A percentile compares a stretch with the other conserved stretches of the same genome.
Conservation (phyloP, 345 rosid species). For the Mangifera indica region DNA sequence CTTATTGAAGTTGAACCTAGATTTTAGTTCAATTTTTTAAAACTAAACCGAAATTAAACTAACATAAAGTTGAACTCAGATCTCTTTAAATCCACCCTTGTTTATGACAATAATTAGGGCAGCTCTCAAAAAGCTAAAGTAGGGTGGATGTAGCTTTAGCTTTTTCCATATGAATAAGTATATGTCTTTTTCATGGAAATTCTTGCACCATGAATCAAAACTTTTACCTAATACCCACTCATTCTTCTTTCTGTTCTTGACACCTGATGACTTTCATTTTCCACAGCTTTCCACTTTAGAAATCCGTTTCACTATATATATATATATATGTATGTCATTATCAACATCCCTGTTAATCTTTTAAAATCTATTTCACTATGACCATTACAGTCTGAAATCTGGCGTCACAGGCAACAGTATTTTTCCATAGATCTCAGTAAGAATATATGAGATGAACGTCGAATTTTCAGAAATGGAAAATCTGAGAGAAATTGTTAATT, state of each 20-base stretch:
- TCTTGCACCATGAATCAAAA: constrained; percentile 14
- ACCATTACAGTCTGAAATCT: too few relatives aligned
- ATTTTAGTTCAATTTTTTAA: too few relatives aligned
- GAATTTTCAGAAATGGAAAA: too few relatives aligned
- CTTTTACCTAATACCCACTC: constrained; percentile 19
- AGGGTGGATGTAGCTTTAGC: background rate
- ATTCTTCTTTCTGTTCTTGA: background rate
- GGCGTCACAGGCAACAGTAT: too few relatives aligned
- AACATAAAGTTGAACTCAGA: too few relatives aligned
- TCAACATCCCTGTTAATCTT: background rate
- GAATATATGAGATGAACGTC: too few relatives aligned
- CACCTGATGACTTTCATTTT: constrained; percentile 14
- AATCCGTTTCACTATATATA: background rate
- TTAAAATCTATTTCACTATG: background rate
- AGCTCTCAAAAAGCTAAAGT: background rate
- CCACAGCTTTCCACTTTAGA: background rate
- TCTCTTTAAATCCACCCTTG: too few relatives aligned
- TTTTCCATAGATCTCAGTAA: too few relatives aligned
- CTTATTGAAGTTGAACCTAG: too few relatives aligned
- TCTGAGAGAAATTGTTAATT: too few relatives aligned
- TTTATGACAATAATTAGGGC: background rate
- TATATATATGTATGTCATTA: background rate
- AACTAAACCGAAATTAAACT: too few relatives aligned
- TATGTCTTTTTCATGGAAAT: background rate
- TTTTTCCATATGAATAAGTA: background rate